Base-by-base conservation (phyloP, 1,139 yeast species). In the Pneumocystis wakefieldiae region DNA sequence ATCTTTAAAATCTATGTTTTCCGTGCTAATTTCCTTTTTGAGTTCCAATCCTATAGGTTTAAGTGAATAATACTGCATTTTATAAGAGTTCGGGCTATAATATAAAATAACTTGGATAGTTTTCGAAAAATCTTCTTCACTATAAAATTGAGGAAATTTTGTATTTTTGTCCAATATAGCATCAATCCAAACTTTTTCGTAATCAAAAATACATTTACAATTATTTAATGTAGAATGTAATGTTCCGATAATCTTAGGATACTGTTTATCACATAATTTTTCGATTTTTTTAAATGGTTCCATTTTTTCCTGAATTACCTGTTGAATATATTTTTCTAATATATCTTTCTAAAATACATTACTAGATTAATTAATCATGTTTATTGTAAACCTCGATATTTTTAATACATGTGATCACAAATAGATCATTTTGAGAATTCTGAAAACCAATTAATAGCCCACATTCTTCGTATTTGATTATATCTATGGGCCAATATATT, bases 21-120 rank as follows among this genome's bases (percentile, higher is more conserved):
- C 70, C 69, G n/a, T 68, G 71, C 2, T 72, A 68, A 37, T 65
- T 65, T 1, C 67, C 68, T 75, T 78, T 1, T 80, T 78, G 1
- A 86, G 79, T 67, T 86, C 90, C 62, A 86, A 78, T 41, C 82
- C 77, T 57, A 86, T 86, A 0, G 97, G 96, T 32, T 79, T 76
- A 4, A 87, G 74, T 0, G 97, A 85, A 68, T 84, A 86, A 72
- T 87, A 89, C 70, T 91, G 96, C 78, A 92, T 80, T 66, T 82
- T 80, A 59, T 78, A 78, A 35, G 87, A 83, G 62, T 82, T 80
- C 0, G 97, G 97, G 1, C 95, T 87, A 41, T 82, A 81, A 72
- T 84, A 91, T 19, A 81, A 69, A 1, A 91, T 76, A 1, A 88
- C 71, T 37, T 77, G 77, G 60, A 74, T 71, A 62, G 39, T 60